These are phyloP conservation scores for Phytopythium aichiense DNA, from an alignment of 352 stramenopile species.

Conservation along the genomic window DNA sequence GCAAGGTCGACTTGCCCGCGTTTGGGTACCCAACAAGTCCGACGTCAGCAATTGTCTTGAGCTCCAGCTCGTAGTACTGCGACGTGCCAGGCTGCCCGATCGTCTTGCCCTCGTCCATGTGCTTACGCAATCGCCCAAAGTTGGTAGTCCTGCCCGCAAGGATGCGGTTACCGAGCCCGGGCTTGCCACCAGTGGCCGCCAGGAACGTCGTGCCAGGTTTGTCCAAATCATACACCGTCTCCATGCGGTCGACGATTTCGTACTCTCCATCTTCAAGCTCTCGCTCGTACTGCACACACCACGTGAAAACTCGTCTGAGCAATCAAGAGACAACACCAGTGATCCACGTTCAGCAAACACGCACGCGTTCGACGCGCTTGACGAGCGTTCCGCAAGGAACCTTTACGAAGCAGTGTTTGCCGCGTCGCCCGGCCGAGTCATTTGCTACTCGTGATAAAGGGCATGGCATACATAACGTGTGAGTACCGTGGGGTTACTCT, in stretches of 20 bases:
- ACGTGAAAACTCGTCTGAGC: not conserved
- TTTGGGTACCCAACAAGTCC: slow-evolving; percentile 99
- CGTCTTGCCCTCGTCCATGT: slow-evolving; percentile 79
- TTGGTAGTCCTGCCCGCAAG: slow-evolving; percentile 78
- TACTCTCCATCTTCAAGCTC: slow-evolving; percentile 71
- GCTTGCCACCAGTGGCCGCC: slow-evolving; percentile 76
- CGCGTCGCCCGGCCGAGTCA: slow-evolving; percentile 64
- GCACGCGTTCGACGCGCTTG: slow-evolving; percentile 78
- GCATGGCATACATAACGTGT: not conserved
- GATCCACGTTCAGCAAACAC: slow-evolving; percentile 5
- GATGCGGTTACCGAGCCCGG: slow-evolving; percentile 83
- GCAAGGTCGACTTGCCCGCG: slow-evolving; percentile 96
- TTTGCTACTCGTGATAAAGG: slow-evolving; percentile 41
- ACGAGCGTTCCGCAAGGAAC: slow-evolving; percentile 86
- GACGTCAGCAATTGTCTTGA: slow-evolving; percentile 98
- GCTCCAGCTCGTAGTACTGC: slow-evolving; percentile 95
- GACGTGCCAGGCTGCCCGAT: slow-evolving; percentile 89
- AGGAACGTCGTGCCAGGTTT: slow-evolving; percentile 61
- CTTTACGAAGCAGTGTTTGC: slow-evolving; percentile 77
- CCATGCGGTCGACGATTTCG: slow-evolving; percentile 80
- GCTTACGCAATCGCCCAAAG: slow-evolving; percentile 76
- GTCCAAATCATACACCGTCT: slow-evolving; percentile 77
- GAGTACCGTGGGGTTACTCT: slow-evolving; percentile 6
- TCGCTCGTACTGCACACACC: slow-evolving; percentile 45
- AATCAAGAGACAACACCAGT: not conserved